Evolutionary conservation across 2,329 filamentous ascomycete species (phyloP), one percentile per base, ranked within the genome.

Genomic region (Alternaria arborescens): DNA sequence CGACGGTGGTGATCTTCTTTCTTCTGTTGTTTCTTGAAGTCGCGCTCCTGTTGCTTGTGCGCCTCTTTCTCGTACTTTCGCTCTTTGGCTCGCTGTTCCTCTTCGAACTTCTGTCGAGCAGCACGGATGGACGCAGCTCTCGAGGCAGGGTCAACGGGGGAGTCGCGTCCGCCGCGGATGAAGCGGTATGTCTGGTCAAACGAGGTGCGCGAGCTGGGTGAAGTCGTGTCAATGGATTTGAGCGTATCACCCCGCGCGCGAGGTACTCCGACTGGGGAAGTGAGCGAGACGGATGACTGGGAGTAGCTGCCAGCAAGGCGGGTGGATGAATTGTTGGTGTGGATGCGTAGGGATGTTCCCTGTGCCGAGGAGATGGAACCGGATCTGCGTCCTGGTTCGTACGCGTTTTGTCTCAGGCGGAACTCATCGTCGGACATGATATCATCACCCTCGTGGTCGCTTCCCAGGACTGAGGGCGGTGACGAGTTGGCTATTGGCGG

Each of bases 31-130:
- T 82, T 82, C 26, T 77, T 77, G 28, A 74, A 74, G 51, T 84
- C 75, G 71, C 81, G 72, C 78, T 84, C 60, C 30, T 75, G 73
- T 47, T 80, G 80, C 78, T 78, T 85, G 58, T 79, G 71, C 47
- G 80, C 82, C 55, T 86, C 85, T 67, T 84, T 81, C 68, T 87
- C 83, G 46, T 82, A 77, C 66, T 85, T 86, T 51, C 79, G 82
- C 55, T 82, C 82, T 67, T 88, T 88, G 36, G 82, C 84, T 4
- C 83, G 84, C 74, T 88, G 85, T 65, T 86, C 86, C 65, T 87
- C 85, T 59, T 85, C 81, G 70, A 87, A 88, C 32, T 86, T 86
- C 52, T 83, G 79, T 7, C 87, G 82, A 5, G 85, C 83, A 44
- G 84, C 85, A 55, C 84, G 82, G 10, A 88, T 85, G 4, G 82